These are phyloP conservation scores for Mycena albidolilacea DNA, from an alignment of 768 basidiomycete species.

Conservation along the genomic window DNA sequence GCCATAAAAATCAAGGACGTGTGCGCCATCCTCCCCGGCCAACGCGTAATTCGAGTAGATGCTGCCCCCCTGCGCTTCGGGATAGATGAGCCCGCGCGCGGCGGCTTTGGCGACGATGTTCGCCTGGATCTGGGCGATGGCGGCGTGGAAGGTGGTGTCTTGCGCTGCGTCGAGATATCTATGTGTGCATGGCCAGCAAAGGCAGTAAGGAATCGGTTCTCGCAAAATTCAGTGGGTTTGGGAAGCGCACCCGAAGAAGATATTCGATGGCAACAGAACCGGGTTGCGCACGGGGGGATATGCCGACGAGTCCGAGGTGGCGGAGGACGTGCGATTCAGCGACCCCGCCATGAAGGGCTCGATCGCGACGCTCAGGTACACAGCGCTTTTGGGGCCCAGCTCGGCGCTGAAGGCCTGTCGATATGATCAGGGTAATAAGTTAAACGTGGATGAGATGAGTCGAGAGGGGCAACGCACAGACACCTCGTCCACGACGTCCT, in stretches of 20 bases:
- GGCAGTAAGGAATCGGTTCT: too few relatives aligned
- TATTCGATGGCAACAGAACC: constrained; percentile 30
- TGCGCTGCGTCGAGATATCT: constrained; percentile 27
- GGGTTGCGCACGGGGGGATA: constrained; percentile 28
- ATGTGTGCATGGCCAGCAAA: too few relatives aligned
- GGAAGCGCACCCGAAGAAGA: constrained; percentile 28
- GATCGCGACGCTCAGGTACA: constrained; percentile 31
- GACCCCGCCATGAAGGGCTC: constrained; percentile 31
- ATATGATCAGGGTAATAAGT: neutral
- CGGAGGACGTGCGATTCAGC: neutral
- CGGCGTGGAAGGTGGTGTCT: constrained; percentile 19
- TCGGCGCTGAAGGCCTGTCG: constrained; percentile 15
- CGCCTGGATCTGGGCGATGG: constrained; percentile 23
- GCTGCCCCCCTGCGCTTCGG: constrained; percentile 3
- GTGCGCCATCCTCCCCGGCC: constrained; percentile 24
- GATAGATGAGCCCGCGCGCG: constrained; percentile 22
- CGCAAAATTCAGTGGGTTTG: neutral
- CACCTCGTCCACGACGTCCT: constrained; percentile 33
- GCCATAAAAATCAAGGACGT: constrained; percentile 29
- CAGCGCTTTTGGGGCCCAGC: constrained; percentile 22
- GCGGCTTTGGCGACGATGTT: constrained; percentile 29
- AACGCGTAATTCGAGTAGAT: constrained; percentile 33
- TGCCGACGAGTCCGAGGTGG: constrained; percentile 21
- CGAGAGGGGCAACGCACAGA: constrained; percentile 9
- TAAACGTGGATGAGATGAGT: neutral